These are phyloP conservation scores for Davidsoniella virescens DNA, from an alignment of 2,329 filamentous ascomycete genomes.

Conservation along the genomic window DNA sequence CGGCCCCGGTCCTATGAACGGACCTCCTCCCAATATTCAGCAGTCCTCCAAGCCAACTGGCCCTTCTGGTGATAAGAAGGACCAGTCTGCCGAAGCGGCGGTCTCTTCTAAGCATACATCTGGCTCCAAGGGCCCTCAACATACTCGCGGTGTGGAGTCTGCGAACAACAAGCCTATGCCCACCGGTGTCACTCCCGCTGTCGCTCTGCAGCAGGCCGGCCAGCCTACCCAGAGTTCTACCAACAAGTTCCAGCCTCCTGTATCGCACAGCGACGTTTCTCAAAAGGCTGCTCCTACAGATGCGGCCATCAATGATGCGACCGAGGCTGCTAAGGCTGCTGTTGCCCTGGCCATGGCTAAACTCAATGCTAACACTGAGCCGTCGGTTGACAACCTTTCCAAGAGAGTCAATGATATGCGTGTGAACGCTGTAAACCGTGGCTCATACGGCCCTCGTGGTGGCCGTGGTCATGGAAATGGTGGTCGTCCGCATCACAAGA, in stretches of 20 bases:
- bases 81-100: slow-evolving; percentile 24
- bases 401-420: slow-evolving; percentile 67
- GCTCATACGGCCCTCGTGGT: slow-evolving; percentile 32
- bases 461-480: slow-evolving; percentile 23
- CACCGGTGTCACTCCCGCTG: slow-evolving; percentile 20
- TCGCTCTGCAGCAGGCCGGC: slow-evolving; percentile 29
- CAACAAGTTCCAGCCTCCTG: slow-evolving; percentile 20
- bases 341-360: slow-evolving; percentile 71
- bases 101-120: neutral
- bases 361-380: slow-evolving; percentile 26
- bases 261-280: slow-evolving; percentile 17
- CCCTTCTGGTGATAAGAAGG: slow-evolving; percentile 20
- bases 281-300: slow-evolving; percentile 24
- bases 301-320: slow-evolving; percentile 44
- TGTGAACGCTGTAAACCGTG: slow-evolving; percentile 38
- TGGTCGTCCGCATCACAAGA: slow-evolving; percentile 40
- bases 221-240: slow-evolving; percentile 19
- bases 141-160: neutral
- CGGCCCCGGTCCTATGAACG: slow-evolving; percentile 11
- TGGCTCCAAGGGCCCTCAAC: neutral
- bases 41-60: slow-evolving; percentile 15
- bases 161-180: neutral
- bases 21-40: slow-evolving; percentile 5
- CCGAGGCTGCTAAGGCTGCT: slow-evolving; percentile 57
- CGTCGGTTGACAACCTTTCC: slow-evolving; percentile 51